Conservation (phyloP, 345 rosid species). For the Linum usitatissimum region DNA sequence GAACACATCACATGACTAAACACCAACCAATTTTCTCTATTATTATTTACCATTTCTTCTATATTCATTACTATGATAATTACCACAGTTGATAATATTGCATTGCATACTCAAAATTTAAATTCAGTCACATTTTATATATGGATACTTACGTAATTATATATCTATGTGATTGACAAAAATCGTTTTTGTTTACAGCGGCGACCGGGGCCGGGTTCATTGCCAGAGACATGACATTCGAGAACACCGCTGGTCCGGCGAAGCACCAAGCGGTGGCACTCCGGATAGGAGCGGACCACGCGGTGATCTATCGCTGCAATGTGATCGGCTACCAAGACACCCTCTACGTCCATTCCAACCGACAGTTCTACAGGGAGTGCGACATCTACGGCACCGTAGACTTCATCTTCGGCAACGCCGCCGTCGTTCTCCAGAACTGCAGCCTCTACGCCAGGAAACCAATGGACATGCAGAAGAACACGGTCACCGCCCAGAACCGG, state of each 20-base stretch:
- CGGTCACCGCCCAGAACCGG: slow-evolving; percentile 94
- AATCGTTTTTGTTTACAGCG: slow-evolving; percentile 26
- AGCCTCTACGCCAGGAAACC: slow-evolving; percentile 80
- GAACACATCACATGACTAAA: too few relatives aligned
- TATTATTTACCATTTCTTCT: too few relatives aligned
- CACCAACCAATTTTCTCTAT: too few relatives aligned
- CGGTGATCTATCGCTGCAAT: slow-evolving; percentile 76
- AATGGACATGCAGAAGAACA: slow-evolving; percentile 63
- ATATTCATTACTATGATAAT: too few relatives aligned
- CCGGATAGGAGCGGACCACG: slow-evolving; percentile 86
- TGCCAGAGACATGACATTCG: slow-evolving; percentile 83
- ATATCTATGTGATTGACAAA: neutral
- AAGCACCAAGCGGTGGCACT: slow-evolving; percentile 99
- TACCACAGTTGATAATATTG: neutral
- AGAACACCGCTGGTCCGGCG: slow-evolving; percentile 75
- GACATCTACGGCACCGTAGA: slow-evolving; percentile 85
- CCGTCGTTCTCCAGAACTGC: slow-evolving; percentile 82
- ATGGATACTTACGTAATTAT: too few relatives aligned
- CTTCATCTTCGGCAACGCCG: slow-evolving; percentile 90
- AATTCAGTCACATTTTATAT: too few relatives aligned
- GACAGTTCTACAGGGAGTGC: slow-evolving; percentile 86
- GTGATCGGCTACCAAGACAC: slow-evolving; percentile 86
- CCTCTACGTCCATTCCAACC: slow-evolving; percentile 84
- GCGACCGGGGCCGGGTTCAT: slow-evolving; percentile 91
- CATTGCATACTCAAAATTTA: neutral